Evolutionary conservation across 768 basidiomycete species (phyloP), one percentile per base, ranked within the genome.

Genomic region (Podaxis sp.): DNA sequence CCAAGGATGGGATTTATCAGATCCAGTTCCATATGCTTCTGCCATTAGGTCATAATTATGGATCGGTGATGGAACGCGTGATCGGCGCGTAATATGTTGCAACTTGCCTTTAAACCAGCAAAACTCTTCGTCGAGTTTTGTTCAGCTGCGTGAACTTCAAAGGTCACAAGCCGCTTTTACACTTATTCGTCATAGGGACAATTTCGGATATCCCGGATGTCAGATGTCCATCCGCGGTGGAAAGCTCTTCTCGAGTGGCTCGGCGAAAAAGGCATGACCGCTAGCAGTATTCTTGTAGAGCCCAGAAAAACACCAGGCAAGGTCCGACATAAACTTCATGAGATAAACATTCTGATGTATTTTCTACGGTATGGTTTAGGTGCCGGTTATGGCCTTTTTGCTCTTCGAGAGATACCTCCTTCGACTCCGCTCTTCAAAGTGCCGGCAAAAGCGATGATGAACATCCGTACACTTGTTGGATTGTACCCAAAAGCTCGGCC

Each of bases 351-450:
- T 19, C 43, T 24, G 4, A 58, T 12, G 15, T n/a, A 29, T 37
- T 38, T 38, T 17, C 22, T 24, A 47, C 19, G 8, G n/a, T 17
- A 58, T 66, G 63, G 76, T 51, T 25, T 60, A 89, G 88, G 82
- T 66, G 81, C 85, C 47, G 91, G 92, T 27, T 79, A 87, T 72
- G 93, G 91, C 7, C 76, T 95, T 52, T 90, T 88, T 71, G 79
- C 88, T 27, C 64, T 70, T 27, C 66, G 54, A 36, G 59, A 65
- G 9, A 71, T 76, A 52, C 68, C 86, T 74, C 82, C 86, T 36
- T 82, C 80, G 12, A 78, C 82, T 0, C 76, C 77, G 0, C 74
- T 98, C 22, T 85, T 97, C 71, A 80, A 79, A 3, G 76, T 97
- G 8, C 96, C 96, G 2, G 78, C 84, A 2, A 75, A 74, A 12